Evolutionary conservation across 495 filamentous ascomycete species (phyloP), one percentile per base, ranked within the genome.

Genomic region (Bombardia bombarda): DNA sequence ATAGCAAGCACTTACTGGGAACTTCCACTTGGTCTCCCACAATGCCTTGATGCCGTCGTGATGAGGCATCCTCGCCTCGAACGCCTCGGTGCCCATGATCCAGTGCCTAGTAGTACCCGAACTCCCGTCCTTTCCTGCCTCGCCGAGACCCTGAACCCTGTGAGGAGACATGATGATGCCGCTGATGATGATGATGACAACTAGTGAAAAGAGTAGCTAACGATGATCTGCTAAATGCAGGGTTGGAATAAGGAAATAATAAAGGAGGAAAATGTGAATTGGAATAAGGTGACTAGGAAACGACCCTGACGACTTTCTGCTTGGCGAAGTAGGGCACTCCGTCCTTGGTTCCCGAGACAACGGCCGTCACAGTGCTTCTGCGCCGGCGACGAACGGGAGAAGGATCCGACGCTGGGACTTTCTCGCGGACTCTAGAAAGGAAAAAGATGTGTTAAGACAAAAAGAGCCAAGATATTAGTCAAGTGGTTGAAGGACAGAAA

Each of bases 21-120:
- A 71, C 61, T 80, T 79, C 85, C 84, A 90, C 60, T 86, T 87
- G 3, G 79, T 80, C 63, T 87, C 82, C 86, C 86, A 90, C 32
- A 90, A 64, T 25, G 78, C 75, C 58, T 79, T 68, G 55, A 86
- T 82, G 17, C 77, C 79, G n/a, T 80, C 72, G 51, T 89, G 82
- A 58, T 90, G 85, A 14, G 61, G 58, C 69, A 72, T 70, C 7
- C 59, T 49, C 8, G 50, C 51, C 43, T 69, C 56, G 44, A 74
- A 63, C 38, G 63, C 66, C 43, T 68, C 56, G 36, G 26, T 31
- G 30, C 63, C 63, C 61, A 66, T 66, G 35, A 58, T 50, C 63
- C 63, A 66, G 13, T 54, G 40, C 36, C 45, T 17, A 32, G 30
- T 30, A 26, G 38, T 28, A 28, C 14, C 25, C 7, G 14, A 28